Percentiles rank a stretch among this genome's conserved stretches.
Conservation (phyloP, 257 asterid species). For the Anisodus tanguticus region DNA sequence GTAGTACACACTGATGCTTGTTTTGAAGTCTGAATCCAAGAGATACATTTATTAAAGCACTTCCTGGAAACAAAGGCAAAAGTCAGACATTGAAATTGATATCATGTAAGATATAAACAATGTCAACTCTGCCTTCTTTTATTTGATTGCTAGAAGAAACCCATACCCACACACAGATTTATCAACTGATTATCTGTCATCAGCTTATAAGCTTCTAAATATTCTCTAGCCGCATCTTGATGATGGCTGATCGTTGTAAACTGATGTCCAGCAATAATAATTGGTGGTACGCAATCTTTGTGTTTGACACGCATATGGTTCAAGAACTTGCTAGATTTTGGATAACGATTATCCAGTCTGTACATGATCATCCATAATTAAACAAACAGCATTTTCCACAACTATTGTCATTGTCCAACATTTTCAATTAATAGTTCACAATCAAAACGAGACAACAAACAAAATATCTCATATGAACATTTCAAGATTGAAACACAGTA, state of each 20-base stretch:
- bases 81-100: background rate
- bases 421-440: too few species aligned
- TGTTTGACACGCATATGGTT: slow-evolving; percentile 61
- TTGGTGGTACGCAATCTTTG: slow-evolving; percentile 73
- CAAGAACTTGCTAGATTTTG: slow-evolving; percentile 68
- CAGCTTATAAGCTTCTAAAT: slow-evolving; percentile 71
- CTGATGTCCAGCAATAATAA: slow-evolving; percentile 71
- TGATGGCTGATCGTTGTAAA: slow-evolving; percentile 80
- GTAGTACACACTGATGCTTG: slow-evolving; percentile 78
- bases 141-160: too few species aligned
- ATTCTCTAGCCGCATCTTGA: slow-evolving; percentile 81
- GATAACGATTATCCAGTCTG: slow-evolving; percentile 49
- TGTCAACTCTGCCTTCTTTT: too few species aligned
- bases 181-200: too few species aligned
- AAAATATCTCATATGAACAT: too few species aligned
- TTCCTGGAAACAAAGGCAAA: slow-evolving; percentile 45
- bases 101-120: too few species aligned
- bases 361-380: slow-evolving; percentile 28
- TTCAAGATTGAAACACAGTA: too few species aligned
- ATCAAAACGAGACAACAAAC: too few species aligned
- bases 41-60: slow-evolving; percentile 79
- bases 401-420: too few species aligned
- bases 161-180: too few species aligned
- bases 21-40: slow-evolving; percentile 76
- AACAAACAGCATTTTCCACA: too few species aligned